Evolutionary conservation across 495 filamentous ascomycete species (phyloP).

Genomic region (Annulohypoxylon moriforme): DNA sequence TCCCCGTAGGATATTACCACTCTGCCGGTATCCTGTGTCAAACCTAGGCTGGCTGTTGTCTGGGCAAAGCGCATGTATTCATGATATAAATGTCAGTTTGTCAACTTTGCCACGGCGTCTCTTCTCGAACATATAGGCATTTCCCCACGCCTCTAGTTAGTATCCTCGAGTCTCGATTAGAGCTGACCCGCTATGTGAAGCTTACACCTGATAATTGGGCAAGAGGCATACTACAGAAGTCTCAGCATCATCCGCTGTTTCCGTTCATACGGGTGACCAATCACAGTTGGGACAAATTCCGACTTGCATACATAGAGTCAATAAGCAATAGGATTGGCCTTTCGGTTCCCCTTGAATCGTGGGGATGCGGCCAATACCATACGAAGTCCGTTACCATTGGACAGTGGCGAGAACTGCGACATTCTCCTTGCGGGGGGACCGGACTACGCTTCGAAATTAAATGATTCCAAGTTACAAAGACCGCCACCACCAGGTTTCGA

Average conservation of each 20-base stretch:
- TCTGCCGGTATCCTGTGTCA: conserved; percentile 10
- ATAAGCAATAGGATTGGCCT: conserved; percentile 27
- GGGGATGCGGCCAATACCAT: conserved; percentile 31
- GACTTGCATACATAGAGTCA: conserved; percentile 29
- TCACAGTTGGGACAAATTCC: conserved; percentile 19
- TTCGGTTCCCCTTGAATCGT: conserved; percentile 5
- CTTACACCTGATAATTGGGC: conserved; percentile 8
- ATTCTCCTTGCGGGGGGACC: conserved; percentile 26
- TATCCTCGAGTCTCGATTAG: neutral
- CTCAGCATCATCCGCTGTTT: conserved; percentile 1
- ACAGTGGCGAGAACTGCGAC: conserved; percentile 16
- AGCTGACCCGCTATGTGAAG: conserved; percentile 11
- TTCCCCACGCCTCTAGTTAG: neutral
- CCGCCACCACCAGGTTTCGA: neutral
- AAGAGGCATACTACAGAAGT: conserved; percentile 15
- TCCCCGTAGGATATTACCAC: neutral
- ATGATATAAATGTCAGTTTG: neutral
- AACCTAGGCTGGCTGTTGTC: neutral
- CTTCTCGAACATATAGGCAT: neutral
- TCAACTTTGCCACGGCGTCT: neutral
- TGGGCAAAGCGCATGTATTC: neutral
- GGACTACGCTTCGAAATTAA: neutral
- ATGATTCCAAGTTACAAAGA: neutral
- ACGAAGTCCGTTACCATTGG: conserved; percentile 8
- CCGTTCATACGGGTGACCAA: conserved; percentile 19